phyloP scores from a whole-genome alignment of 2,329 filamentous ascomycete species.

The Whalleya microplaca region DNA sequence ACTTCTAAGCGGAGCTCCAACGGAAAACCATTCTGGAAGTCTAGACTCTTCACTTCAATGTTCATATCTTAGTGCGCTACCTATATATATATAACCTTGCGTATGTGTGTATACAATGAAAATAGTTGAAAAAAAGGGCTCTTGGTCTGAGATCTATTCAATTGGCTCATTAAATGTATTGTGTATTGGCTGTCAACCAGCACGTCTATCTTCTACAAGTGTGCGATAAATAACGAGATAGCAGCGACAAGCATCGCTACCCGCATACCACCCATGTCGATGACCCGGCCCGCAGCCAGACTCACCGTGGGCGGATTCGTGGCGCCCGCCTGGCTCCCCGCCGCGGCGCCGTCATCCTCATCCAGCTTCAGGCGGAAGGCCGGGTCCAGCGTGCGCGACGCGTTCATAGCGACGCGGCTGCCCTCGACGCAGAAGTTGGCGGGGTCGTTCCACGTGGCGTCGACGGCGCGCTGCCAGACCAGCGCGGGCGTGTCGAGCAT shows the following conservation, averaged over 20 bases:
- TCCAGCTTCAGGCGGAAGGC: slow-evolving; percentile 4
- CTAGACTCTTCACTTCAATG: background rate
- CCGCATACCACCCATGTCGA: background rate
- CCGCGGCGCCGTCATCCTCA: background rate
- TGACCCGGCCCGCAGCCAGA: background rate
- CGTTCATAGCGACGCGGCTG: slow-evolving; percentile 31
- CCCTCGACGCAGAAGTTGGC: slow-evolving; percentile 38
- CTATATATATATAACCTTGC: background rate
- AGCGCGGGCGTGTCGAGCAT: slow-evolving; percentile 46
- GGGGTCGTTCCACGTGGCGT: slow-evolving; percentile 42
- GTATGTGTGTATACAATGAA: background rate
- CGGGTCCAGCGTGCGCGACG: slow-evolving; percentile 23
- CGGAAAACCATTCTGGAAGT: background rate
- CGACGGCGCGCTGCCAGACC: slow-evolving; percentile 45
- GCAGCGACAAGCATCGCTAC: background rate
- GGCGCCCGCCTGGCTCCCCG: background rate
- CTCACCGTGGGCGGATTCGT: background rate
- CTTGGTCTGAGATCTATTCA: background rate
- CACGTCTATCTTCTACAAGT: slow-evolving; percentile 1
- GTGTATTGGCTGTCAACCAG: background rate
- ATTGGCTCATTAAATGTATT: background rate
- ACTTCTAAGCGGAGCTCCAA: background rate
- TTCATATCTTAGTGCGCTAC: too few relatives aligned
- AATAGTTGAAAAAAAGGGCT: background rate
- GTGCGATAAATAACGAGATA: slow-evolving; percentile 3